phyloP scores from a whole-genome alignment of 371 early-diverging fungal species.

The Mucor mucedo region DNA sequence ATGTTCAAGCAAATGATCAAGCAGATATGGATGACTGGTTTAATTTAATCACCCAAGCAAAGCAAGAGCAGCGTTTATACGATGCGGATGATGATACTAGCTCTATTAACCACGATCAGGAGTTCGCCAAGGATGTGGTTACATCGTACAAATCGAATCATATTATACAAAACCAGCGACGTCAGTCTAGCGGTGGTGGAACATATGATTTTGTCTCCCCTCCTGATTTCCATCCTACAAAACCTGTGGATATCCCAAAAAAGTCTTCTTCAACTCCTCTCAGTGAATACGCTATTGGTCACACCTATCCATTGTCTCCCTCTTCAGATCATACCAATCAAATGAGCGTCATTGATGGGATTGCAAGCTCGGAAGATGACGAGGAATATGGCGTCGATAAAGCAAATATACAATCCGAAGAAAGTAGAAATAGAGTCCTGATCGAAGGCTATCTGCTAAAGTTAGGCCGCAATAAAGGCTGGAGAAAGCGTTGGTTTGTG shows the following conservation, averaged over 20 bases:
- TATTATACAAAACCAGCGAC: constrained; percentile 25
- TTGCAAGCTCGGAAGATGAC: constrained; percentile 57
- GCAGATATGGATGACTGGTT: constrained; percentile 78
- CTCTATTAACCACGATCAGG: constrained; percentile 52
- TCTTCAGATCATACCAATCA: constrained; percentile 39
- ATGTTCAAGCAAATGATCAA: constrained; percentile 71
- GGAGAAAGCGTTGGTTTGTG: constrained; percentile 90
- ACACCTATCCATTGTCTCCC: constrained; percentile 51
- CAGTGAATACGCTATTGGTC: constrained; percentile 37
- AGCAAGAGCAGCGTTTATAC: constrained; percentile 44
- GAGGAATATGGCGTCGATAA: constrained; percentile 45
- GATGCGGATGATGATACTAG: constrained; percentile 58
- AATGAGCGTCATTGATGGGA: constrained; percentile 38
- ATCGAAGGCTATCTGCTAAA: constrained; percentile 77
- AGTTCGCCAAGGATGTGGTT: constrained; percentile 51
- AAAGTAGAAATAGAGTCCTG: constrained; percentile 56
- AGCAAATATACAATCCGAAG: constrained; percentile 45
- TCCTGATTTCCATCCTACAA: constrained; percentile 7
- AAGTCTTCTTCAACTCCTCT: constrained; percentile 17
- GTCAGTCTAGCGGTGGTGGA: constrained; percentile 17
- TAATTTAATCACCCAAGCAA: constrained; percentile 57
- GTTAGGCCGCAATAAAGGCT: constrained; percentile 63
- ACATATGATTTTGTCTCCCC: constrained; percentile 7
- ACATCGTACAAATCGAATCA: constrained; percentile 45
- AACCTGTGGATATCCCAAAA: constrained; percentile 26